Evolutionary conservation across 495 filamentous ascomycete genomes (phyloP).

Genomic region (Rhypophila decipiens): DNA sequence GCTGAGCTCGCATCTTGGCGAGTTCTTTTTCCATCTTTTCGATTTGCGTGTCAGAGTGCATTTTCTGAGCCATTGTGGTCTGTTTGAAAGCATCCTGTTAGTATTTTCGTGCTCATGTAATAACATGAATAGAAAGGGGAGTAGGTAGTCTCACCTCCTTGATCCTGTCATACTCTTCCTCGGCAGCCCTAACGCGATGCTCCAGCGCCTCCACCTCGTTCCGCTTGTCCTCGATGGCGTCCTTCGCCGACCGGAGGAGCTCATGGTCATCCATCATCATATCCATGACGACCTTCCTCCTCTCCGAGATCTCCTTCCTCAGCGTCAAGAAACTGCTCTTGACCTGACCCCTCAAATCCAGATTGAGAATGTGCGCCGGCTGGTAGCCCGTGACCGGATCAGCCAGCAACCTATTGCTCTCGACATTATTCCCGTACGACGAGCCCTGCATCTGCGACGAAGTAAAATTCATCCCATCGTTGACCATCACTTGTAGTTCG

Average conservation of each 20-base stretch:
- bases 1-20: conserved; percentile 76
- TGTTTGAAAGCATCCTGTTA: conserved; percentile 13
- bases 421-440: conserved; percentile 34
- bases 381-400: conserved; percentile 82
- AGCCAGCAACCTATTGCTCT: conserved; percentile 61
- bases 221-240: conserved; percentile 89
- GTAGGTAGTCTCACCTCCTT: conserved; percentile 58
- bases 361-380: conserved; percentile 75
- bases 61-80: conserved; percentile 77
- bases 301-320: conserved; percentile 81
- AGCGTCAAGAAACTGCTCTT: conserved; percentile 71
- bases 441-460: conserved; percentile 59
- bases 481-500: conserved; percentile 68
- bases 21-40: conserved; percentile 98
- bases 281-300: conserved; percentile 73
- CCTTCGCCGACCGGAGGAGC: conserved; percentile 83
- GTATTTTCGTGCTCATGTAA: no score
- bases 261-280: conserved; percentile 87
- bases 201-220: conserved; percentile 89
- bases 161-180: conserved; percentile 89
- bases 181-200: conserved; percentile 73
- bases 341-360: conserved; percentile 76
- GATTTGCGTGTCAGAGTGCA: conserved; percentile 83
- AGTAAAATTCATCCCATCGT: conserved; percentile 64
- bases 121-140: no score